Base-by-base conservation (phyloP, 495 filamentous ascomycete species). In the Podospora sp. region DNA sequence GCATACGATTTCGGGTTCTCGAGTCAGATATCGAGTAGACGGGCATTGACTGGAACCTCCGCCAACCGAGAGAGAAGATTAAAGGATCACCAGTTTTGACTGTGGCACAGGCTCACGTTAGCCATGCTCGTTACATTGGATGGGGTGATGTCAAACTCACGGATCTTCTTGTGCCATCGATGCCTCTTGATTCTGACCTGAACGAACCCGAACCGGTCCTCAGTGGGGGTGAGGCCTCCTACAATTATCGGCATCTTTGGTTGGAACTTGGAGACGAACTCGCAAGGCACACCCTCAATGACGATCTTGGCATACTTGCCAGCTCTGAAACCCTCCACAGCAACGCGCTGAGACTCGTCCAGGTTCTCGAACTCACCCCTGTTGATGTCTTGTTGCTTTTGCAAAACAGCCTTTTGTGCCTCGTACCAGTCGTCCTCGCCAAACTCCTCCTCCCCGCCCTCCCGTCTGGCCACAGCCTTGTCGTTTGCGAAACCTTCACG, bases 361-460 rank as follows among this genome's bases (percentile, higher is more conserved):
- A 98, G 85, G 21, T 85, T 79, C 50, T 93, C 92, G 72, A 96
- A 96, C 70, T 98, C 95, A 57, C 91, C 86, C 68, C 92, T 92
- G 80, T 99, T 99, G 84, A 99, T 96, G 65, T 92, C 88, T 56
- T 92, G 82, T 76, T 98, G 96, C 79, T 96, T 97, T 77, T 97
- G 91, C 66, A 98, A 85, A 71, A 90, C 86, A 25, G 96, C 93
- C 76, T 99, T 99, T 73, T 99, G 96, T 25, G 91, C 85, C 74
- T 98, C 94, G 75, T 98, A 98, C 96, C 96, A 99, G 52, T 98
- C 92, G 72, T 99, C 95, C 78, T 98, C 94, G 35, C 92, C 96
- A 72, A 97, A 98, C 73, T 95, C 87, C 49, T 92, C 84, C 0
- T 85, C 77, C 20, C 84, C 88, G 29, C 81, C 85, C 71, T 88